Base-by-base conservation (phyloP, 306 rosid species). In the Boehmeria nivea region DNA sequence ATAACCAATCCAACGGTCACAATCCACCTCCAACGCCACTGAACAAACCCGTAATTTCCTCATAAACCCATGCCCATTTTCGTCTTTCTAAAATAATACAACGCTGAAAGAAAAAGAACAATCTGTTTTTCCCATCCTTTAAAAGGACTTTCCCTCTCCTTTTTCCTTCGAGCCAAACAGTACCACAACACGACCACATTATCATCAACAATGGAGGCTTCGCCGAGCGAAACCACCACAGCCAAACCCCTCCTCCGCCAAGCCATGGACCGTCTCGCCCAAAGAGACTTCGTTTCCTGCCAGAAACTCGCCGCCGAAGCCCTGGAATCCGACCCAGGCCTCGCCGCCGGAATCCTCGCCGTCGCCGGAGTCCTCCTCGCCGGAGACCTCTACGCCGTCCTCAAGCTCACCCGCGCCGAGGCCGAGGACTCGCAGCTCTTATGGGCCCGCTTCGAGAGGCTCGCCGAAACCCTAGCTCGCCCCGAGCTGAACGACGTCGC, bases 381-480 rank as follows among this genome's bases (percentile, higher is more conserved):
- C 5, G 53, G 78, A 7, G 83, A 84, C 68, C 74, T 77, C 83
- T 75, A 59, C 60, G 31, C 83, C 54, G 19, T 84, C 10, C 80
- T 84, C 33, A 74, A 72, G 4, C 33, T 83, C 51, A 40, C 26
- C 17, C 78, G 63, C 1, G 39, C 37, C 12, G 78, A 69, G 31
- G 26, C 77, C 3, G 24, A 2, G 0, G 65, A 78, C 49, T 69
- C 54, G 10, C 49, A 65, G 12, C 60, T 57, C 0, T n/a, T n/a
- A n/a, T 68, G 82, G 15, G 19, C 59, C 12, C 86, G 61, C 46
- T 77, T 70, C 57, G 65, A 67, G 51, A 72, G 44, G 9, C 76
- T 88, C 3, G 28, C 19, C 18, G 17, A 61, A 0, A 59, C 60
- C 15, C 76, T 78, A n/a, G 58, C 79, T 1, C 56, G 69, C 51